Evolutionary conservation across 495 filamentous ascomycete species (phyloP), one percentile per base, ranked within the genome.

Genomic region (Xylaria bambusicola): DNA sequence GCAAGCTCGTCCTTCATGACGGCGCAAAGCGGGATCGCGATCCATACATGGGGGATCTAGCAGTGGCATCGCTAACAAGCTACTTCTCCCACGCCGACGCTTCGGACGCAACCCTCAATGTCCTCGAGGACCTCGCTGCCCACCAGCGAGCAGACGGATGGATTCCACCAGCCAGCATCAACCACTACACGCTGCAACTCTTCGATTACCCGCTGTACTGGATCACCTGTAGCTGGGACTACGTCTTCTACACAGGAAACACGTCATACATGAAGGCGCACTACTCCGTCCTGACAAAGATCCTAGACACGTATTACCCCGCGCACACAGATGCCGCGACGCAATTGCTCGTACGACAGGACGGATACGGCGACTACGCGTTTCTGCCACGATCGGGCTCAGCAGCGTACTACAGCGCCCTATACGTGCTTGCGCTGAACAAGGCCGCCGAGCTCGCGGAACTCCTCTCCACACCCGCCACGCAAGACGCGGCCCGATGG

Each of bases 151-250:
- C 58, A 2, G 77, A 81, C 66, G 78, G 78, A 3, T 81, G 77
- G 78, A 80, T 81, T 38, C 77, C 77, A n/a, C 78, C 78, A 13
- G 78, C 78, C 2, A 76, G 72, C 66, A 81, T 77, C 29, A 76
- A 76, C 26, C 67, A 73, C 40, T 81, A 81, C 55, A 73, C 65
- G 0, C 71, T 81, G 6, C 61, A 67, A 6, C 67, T 81, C 0
- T 75, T 76, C 42, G 78, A 81, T 50, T 81, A 81, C 51, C 77
- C 78, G 2, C 61, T 81, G 4, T 78, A 73, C 68, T 81, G 78
- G 77, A 71, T 81, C 2, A 66, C 70, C 9, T 72, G 69, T 33
- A 73, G 66, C 45, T 74, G 70, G 48, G 77, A 81, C 60, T 65
- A 75, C 17, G 71, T 77, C 33, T 65, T 79, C 62, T 79, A 81